Evolutionary conservation across 345 rosid species (phyloP).

Genomic region (Melaleuca quinquenervia): DNA sequence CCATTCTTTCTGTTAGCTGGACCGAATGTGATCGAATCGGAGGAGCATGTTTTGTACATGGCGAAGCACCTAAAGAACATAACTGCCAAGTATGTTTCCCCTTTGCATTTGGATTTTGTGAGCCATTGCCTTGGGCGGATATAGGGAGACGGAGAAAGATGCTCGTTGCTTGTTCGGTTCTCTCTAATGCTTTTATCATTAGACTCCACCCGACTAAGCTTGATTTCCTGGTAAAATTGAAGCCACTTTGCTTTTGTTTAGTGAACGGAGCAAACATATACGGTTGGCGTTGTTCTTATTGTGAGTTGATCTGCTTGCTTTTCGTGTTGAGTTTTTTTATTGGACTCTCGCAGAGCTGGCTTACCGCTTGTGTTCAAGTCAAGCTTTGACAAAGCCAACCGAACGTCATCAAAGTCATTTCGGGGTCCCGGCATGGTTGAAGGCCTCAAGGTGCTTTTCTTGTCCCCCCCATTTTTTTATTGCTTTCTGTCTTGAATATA

Average conservation of each 20-base stretch:
- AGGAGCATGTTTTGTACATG: slow-evolving; percentile 74
- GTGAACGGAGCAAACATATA: neutral
- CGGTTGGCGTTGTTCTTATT: neutral
- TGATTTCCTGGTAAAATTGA: neutral
- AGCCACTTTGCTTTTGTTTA: neutral
- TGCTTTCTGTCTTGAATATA: neutral
- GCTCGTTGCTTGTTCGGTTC: neutral
- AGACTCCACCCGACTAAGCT: neutral
- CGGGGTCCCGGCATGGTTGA: slow-evolving; percentile 92
- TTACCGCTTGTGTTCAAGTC: slow-evolving; percentile 89
- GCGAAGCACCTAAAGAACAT: slow-evolving; percentile 63
- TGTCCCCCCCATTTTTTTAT: neutral
- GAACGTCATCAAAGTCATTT: slow-evolving; percentile 89
- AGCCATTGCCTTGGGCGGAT: neutral
- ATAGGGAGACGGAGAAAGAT: neutral
- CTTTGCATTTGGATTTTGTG: neutral
- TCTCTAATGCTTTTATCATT: neutral
- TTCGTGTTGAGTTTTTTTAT: neutral
- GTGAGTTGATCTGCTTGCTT: neutral
- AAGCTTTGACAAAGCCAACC: slow-evolving; percentile 94
- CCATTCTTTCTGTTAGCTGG: slow-evolving; percentile 92
- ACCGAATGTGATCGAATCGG: slow-evolving; percentile 96
- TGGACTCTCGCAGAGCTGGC: slow-evolving; percentile 47
- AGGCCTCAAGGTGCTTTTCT: slow-evolving; percentile 65
- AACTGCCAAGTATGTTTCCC: slow-evolving; percentile 44